Evolutionary conservation across 331 rosid species (phyloP).

Genomic region (Prunus yedoensis): DNA sequence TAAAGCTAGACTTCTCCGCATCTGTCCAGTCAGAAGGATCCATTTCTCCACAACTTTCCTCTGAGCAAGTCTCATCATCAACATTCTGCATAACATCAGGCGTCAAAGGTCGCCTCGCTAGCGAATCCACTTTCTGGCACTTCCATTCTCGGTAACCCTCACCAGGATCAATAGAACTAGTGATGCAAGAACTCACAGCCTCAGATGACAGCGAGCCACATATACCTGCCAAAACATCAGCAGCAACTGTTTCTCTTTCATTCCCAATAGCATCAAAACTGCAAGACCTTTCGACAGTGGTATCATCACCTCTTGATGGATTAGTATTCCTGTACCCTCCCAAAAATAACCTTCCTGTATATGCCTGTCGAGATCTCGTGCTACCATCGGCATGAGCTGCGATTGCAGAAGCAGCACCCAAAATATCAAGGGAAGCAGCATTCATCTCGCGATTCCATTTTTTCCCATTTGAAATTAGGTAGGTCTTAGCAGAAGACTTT

Average conservation of each 20-base stretch:
- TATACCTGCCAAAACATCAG: constrained; percentile 92
- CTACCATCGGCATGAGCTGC: constrained; percentile 55
- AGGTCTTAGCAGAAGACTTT: constrained; percentile 50
- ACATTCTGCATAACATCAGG: constrained; percentile 47
- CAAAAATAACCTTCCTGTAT: constrained; percentile 43
- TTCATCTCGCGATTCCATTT: constrained; percentile 72
- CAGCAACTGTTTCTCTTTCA: constrained; percentile 84
- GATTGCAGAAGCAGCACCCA: constrained; percentile 81
- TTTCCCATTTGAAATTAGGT: constrained; percentile 55
- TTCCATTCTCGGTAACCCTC: constrained; percentile 55
- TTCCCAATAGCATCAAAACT: constrained; percentile 57
- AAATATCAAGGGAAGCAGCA: constrained; percentile 79
- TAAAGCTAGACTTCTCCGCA: constrained; percentile 71
- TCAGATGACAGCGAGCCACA: constrained; percentile 84
- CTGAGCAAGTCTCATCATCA: constrained; percentile 86
- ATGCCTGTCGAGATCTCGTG: constrained; percentile 38
- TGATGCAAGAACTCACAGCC: constrained; percentile 78
- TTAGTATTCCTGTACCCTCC: constrained; percentile 46
- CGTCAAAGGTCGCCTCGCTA: constrained; percentile 31
- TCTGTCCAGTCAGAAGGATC: constrained; percentile 88
- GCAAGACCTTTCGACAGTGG: constrained; percentile 39
- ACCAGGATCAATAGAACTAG: constrained; percentile 66
- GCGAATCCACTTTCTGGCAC: constrained; percentile 43
- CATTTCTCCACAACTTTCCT: constrained; percentile 91
- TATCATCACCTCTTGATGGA: constrained; percentile 37